Evolutionary conservation across 1,139 yeast genomes (phyloP).

Genomic region (Candida freyschussii): DNA sequence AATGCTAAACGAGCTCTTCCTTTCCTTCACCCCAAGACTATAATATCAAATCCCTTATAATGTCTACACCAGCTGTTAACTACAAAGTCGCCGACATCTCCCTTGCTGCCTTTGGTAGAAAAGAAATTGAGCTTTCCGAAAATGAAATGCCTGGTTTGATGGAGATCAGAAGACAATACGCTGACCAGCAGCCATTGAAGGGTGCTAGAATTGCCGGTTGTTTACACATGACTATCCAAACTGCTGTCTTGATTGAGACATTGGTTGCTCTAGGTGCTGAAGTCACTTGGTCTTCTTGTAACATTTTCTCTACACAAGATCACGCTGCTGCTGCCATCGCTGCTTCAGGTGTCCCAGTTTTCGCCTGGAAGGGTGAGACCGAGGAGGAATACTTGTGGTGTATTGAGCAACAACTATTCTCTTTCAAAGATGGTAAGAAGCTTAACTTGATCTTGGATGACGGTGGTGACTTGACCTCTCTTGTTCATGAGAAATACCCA

Average conservation of each 20-base stretch:
- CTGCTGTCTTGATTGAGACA: conserved; percentile 98
- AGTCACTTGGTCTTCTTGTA: conserved; percentile 99
- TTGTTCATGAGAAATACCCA: conserved; percentile 98
- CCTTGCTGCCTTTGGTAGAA: conserved; percentile 99
- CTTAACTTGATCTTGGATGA: conserved; percentile 98
- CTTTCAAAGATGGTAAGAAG: conserved; percentile 95
- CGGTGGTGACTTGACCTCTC: conserved; percentile 98
- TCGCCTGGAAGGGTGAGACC: conserved; percentile 99
- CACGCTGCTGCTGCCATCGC: conserved; percentile 99
- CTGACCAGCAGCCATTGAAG: conserved; percentile 87
- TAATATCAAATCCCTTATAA: conserved; percentile 24
- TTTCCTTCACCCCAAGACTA: conserved; percentile 1
- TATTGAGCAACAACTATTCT: conserved; percentile 97
- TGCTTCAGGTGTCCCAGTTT: conserved; percentile 98
- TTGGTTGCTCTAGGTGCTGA: conserved; percentile 98
- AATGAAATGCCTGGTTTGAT: conserved; percentile 99
- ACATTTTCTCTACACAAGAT: conserved; percentile 99
- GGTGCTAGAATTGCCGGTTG: conserved; percentile 99
- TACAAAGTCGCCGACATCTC: conserved; percentile 98
- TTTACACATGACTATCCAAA: conserved; percentile 99
- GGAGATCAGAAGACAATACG: conserved; percentile 95
- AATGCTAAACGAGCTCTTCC: conserved; percentile 8
- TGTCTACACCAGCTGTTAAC: conserved; percentile 60
- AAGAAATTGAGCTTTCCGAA: conserved; percentile 98
- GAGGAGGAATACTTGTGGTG: conserved; percentile 99